Percentiles rank a stretch among this genome's conserved stretches.
Conservation (phyloP, 2,329 filamentous ascomycete species). For the Zelopaecilomyces penicillatus region DNA sequence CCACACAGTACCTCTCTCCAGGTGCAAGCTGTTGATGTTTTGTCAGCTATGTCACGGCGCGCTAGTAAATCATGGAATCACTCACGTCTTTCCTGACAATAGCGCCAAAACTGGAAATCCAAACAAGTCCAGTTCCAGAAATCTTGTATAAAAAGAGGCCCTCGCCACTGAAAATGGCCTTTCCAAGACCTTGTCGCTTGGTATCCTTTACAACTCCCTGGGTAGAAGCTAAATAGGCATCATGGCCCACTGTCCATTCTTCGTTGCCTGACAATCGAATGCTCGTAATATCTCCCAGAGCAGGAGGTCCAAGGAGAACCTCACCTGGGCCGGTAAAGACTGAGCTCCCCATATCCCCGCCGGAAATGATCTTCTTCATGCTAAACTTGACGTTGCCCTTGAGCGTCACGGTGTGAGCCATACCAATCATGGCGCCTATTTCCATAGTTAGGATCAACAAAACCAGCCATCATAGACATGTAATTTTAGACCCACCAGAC, state of each 20-base stretch:
- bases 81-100: slow-evolving; percentile 90
- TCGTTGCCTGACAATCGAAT: slow-evolving; percentile 65
- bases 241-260: slow-evolving; percentile 77
- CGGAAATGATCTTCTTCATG: slow-evolving; percentile 81
- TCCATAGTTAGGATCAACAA: no score
- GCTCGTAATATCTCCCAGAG: slow-evolving; percentile 77
- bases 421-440: slow-evolving; percentile 80
- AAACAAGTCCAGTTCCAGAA: slow-evolving; percentile 69
- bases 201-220: slow-evolving; percentile 83
- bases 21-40: slow-evolving; percentile 37
- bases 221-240: slow-evolving; percentile 78
- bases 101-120: slow-evolving; percentile 88
- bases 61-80: slow-evolving; percentile 13
- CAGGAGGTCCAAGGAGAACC: slow-evolving; percentile 69
- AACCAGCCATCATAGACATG: no score
- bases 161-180: slow-evolving; percentile 90
- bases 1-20: slow-evolving; percentile 82
- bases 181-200: slow-evolving; percentile 76
- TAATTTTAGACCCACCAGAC: slow-evolving; percentile 45
- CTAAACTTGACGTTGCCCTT: slow-evolving; percentile 78
- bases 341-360: slow-evolving; percentile 70
- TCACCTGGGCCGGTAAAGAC: slow-evolving; percentile 87
- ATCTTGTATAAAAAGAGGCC: slow-evolving; percentile 88
- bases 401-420: slow-evolving; percentile 81
- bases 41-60: slow-evolving; percentile 5